A percentile compares a stretch with the other conserved stretches of the same genome.
Evolutionary conservation across 2,329 filamentous ascomycete species (phyloP).

Genomic region (Thermomyces lanuginosus): DNA sequence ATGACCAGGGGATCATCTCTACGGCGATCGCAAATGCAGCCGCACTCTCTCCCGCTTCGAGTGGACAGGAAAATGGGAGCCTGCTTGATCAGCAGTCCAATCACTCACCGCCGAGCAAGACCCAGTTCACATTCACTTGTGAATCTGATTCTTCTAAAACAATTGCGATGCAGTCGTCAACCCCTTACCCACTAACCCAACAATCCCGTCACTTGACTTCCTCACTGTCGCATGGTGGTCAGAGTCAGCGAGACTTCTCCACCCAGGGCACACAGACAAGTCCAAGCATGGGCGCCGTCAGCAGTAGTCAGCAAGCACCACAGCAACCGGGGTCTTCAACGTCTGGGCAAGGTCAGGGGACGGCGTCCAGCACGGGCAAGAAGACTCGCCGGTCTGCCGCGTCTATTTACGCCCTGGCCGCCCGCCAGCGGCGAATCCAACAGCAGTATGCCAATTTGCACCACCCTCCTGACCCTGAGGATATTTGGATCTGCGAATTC

Average conservation of each 20-base stretch:
- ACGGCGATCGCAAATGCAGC: conserved; percentile 81
- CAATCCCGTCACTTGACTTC: conserved; percentile 17
- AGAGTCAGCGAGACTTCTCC: conserved; percentile 25
- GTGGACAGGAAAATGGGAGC: conserved; percentile 63
- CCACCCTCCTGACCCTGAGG: conserved; percentile 52
- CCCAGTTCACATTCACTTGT: conserved; percentile 93
- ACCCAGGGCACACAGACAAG: conserved; percentile 42
- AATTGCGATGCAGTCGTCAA: conserved; percentile 55
- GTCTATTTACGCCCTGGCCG: conserved; percentile 58
- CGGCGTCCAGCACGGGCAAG: conserved; percentile 34
- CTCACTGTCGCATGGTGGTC: conserved; percentile 15
- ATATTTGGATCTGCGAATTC: conserved; percentile 93
- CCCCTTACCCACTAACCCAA: conserved; percentile 24
- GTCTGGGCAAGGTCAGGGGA: conserved; percentile 29
- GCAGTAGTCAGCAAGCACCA: conserved; percentile 15
- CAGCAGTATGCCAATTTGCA: conserved; percentile 63
- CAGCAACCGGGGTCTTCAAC: too few relatives aligned
- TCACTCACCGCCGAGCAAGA: conserved; percentile 52
- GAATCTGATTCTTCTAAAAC: conserved; percentile 73
- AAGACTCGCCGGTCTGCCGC: conserved; percentile 50
- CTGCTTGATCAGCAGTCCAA: conserved; percentile 55
- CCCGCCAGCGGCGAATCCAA: conserved; percentile 58
- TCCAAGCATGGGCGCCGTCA: conserved; percentile 29
- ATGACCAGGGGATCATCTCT: conserved; percentile 71
- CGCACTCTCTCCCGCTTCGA: conserved; percentile 42